Conservation (phyloP, 2,329 filamentous ascomycete species). For the Ploettnerulaceae sp. region DNA sequence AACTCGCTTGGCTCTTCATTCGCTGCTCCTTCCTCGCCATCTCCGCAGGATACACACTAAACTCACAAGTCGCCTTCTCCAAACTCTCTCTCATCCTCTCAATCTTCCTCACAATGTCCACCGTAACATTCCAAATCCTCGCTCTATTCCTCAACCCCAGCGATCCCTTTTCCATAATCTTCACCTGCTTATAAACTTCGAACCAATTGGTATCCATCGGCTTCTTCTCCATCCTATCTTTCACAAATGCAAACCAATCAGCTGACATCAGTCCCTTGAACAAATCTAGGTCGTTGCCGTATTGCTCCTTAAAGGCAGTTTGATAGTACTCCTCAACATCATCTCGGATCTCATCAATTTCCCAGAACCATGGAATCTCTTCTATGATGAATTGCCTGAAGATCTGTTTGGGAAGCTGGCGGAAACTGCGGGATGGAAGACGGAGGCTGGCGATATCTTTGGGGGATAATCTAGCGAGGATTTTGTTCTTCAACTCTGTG, state of each 20-base stretch:
- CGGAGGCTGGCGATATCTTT: slow-evolving; percentile 3
- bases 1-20: background rate
- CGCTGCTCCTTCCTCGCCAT: background rate
- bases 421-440: slow-evolving; percentile 7
- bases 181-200: slow-evolving; percentile 6
- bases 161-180: slow-evolving; percentile 5
- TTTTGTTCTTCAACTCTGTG: slow-evolving; percentile 3
- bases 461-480: slow-evolving; percentile 1
- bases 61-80: background rate
- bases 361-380: slow-evolving; percentile 15
- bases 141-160: slow-evolving; percentile 9
- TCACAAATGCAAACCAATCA: background rate
- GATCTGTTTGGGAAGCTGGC: slow-evolving; percentile 4
- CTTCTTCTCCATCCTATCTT: slow-evolving; percentile 5
- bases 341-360: slow-evolving; percentile 9
- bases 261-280: background rate
- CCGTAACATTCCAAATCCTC: slow-evolving; percentile 7
- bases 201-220: slow-evolving; percentile 9
- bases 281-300: slow-evolving; percentile 6
- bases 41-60: background rate
- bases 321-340: background rate
- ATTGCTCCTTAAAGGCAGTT: background rate
- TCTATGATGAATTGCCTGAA: slow-evolving; percentile 9
- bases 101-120: slow-evolving; percentile 10
- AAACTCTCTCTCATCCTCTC: slow-evolving; percentile 1